phyloP scores from a whole-genome alignment of 805 yeast species.

The Saccharomycopsis babjevae region DNA sequence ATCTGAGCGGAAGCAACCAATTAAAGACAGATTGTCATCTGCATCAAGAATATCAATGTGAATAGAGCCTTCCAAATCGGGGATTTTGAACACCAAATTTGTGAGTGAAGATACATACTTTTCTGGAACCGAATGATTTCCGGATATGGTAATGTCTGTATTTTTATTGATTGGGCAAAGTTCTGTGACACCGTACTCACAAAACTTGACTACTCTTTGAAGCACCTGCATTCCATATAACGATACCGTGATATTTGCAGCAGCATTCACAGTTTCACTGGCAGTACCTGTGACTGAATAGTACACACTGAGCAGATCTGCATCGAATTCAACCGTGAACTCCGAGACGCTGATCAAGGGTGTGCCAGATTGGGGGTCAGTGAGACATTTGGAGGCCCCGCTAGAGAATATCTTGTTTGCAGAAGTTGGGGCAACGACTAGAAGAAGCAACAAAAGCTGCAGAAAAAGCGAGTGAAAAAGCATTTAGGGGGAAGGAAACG shows the following conservation, averaged over 20 bases:
- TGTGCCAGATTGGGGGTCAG: not conserved
- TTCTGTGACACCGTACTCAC: constrained; percentile 22
- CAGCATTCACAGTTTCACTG: constrained; percentile 11
- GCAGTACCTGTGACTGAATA: constrained; percentile 16
- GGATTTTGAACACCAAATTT: constrained; percentile 24
- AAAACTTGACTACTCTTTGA: constrained; percentile 23
- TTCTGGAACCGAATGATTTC: constrained; percentile 23
- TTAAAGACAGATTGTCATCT: not conserved
- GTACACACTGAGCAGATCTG: constrained; percentile 4
- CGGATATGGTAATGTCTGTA: constrained; percentile 19
- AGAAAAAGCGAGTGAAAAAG: not conserved
- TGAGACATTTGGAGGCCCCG: not conserved
- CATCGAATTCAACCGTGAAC: not conserved
- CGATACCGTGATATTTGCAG: constrained; percentile 17
- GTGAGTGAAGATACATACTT: constrained; percentile 23
- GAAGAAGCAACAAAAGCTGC: not conserved
- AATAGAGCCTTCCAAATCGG: constrained; percentile 26
- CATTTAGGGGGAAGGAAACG: not conserved
- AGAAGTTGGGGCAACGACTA: not conserved
- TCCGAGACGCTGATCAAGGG: not conserved
- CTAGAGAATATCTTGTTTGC: not conserved
- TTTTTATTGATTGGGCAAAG: constrained; percentile 25
- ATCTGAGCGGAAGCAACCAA: constrained; percentile 20
- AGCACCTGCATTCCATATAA: constrained; percentile 24
- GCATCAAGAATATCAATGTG: constrained; percentile 17